Percentiles rank a stretch among this genome's conserved stretches.
Conservation (phyloP, 345 rosid species). For the Murraya paniculata region DNA sequence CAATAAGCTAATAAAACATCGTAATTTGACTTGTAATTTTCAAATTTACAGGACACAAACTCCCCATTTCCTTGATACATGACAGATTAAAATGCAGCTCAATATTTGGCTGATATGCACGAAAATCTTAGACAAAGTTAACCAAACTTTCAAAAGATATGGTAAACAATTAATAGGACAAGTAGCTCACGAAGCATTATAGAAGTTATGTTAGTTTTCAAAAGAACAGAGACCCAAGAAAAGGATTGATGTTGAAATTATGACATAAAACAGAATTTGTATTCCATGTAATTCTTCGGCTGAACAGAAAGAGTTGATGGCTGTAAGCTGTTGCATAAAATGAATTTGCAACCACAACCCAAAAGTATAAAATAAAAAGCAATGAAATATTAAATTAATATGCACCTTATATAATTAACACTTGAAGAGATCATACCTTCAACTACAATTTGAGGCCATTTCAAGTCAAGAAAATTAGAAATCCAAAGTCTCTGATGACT, state of each 20-base stretch:
- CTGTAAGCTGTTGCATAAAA: not conserved
- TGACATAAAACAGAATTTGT: not conserved
- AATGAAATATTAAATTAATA: too few relatives aligned
- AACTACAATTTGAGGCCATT: too few relatives aligned
- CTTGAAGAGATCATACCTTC: too few relatives aligned
- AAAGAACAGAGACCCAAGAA: not conserved
- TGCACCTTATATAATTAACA: too few relatives aligned
- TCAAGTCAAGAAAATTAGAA: too few relatives aligned
- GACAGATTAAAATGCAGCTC: conserved; percentile 3
- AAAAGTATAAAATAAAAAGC: too few relatives aligned
- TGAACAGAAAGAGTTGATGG: not conserved
- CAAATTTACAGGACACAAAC: too few relatives aligned
- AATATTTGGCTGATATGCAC: not conserved
- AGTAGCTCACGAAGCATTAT: not conserved
- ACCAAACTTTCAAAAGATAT: not conserved
- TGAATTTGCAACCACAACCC: not conserved
- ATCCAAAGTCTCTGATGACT: too few relatives aligned
- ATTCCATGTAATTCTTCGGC: not conserved
- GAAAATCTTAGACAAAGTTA: not conserved
- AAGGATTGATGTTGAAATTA: not conserved
- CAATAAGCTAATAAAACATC: too few relatives aligned
- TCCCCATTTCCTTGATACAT: conserved; percentile 63
- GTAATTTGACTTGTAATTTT: too few relatives aligned
- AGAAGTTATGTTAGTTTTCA: not conserved
- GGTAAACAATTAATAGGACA: not conserved